These are phyloP conservation scores for Calocera cornea DNA, from an alignment of 768 basidiomycete species.

Conservation along the genomic window DNA sequence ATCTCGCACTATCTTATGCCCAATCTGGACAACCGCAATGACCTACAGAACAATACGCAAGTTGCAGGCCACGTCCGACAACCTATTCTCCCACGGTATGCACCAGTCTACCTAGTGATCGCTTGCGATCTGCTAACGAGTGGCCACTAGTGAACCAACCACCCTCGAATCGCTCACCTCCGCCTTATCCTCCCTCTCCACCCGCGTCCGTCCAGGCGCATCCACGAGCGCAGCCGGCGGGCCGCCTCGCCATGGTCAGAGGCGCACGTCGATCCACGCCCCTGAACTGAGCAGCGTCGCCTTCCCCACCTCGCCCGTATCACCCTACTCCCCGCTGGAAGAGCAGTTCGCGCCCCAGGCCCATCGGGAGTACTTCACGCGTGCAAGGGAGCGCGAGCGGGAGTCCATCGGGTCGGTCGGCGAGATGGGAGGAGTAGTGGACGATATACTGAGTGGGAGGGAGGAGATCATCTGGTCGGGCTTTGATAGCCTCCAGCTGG, in stretches of 20 bases:
- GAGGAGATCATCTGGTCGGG: background rate
- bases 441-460: background rate
- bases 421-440: background rate
- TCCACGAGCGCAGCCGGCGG: background rate
- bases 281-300: background rate
- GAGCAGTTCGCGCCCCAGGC: background rate
- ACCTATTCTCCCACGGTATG: background rate
- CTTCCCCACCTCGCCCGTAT: background rate
- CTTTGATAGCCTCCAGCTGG: background rate
- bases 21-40: background rate
- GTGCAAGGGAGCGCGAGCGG: background rate
- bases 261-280: background rate
- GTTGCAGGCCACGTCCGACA: background rate
- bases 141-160: background rate
- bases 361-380: background rate
- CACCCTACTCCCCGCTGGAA: background rate
- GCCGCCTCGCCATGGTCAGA: background rate
- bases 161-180: background rate
- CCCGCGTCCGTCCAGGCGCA: background rate
- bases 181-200: background rate
- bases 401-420: background rate
- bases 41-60: background rate
- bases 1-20: background rate
- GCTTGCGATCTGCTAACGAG: background rate
- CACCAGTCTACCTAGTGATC: background rate